A percentile compares a stretch with the other conserved stretches of the same genome.
Evolutionary conservation across 2,329 filamentous ascomycete genomes (phyloP).

Genomic region (Verticillium tricorpus): DNA sequence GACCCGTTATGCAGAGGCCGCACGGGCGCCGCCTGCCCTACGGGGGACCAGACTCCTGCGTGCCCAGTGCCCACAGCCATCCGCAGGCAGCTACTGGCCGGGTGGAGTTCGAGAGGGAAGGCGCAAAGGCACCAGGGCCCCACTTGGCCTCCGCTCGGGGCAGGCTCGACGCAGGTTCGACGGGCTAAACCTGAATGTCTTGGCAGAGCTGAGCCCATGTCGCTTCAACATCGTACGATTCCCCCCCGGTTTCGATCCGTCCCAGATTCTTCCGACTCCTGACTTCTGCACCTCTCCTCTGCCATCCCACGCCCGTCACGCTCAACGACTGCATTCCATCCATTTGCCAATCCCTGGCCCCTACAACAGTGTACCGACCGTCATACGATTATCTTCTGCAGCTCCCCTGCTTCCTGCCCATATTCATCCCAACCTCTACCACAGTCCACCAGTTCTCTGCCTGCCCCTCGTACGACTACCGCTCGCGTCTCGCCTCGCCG

Average conservation of each 20-base stretch:
- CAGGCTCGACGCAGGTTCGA: neutral
- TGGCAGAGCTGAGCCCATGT: conserved; percentile 4
- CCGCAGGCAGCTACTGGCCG: neutral
- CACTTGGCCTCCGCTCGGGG: neutral
- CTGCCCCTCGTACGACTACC: neutral
- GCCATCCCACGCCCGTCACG: neutral
- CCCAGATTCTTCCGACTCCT: conserved; percentile 5
- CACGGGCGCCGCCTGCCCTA: neutral
- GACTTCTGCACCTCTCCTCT: neutral
- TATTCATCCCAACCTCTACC: conserved; percentile 1
- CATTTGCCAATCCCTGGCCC: conserved; percentile 4
- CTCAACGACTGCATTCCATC: conserved; percentile 3
- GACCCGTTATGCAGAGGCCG: neutral
- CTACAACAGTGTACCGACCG: neutral
- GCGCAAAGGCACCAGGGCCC: neutral
- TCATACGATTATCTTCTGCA: conserved; percentile 2
- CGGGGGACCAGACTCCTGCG: neutral
- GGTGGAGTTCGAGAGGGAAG: neutral
- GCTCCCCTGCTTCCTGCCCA: neutral
- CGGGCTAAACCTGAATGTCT: neutral
- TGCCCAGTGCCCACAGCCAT: too few relatives aligned
- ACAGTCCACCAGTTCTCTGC: neutral
- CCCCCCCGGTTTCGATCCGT: conserved; percentile 4
- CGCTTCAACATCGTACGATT: conserved; percentile 13
- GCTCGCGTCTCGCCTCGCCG: neutral